A percentile compares a stretch with the other conserved stretches of the same genome.
Evolutionary conservation across 1,284 basidiomycete species (phyloP).

Genomic region (Filobasidium uniguttulatum): DNA sequence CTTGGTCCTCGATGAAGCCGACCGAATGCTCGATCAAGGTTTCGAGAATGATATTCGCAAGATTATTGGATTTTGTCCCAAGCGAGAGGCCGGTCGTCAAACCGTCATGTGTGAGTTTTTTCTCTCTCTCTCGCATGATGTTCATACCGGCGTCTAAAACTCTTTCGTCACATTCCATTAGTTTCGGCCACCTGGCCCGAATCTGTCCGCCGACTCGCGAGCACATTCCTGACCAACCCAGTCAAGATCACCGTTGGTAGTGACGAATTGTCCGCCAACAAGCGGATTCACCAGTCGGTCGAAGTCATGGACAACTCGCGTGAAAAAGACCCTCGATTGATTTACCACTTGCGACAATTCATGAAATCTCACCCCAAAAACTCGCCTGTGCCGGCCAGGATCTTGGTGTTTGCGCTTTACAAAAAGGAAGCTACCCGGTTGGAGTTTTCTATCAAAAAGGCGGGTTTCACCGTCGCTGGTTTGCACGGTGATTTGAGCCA

Average conservation of each 20-base stretch:
- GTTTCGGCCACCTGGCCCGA: conserved; percentile 98
- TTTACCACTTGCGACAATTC: conserved; percentile 51
- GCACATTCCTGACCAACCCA: conserved; percentile 73
- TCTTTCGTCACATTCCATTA: conserved; percentile 26
- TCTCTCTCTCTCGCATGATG: not conserved
- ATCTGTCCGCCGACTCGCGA: conserved; percentile 82
- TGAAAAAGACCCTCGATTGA: conserved; percentile 74
- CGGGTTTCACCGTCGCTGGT: conserved; percentile 73
- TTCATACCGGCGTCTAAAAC: not conserved
- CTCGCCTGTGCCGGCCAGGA: conserved; percentile 45
- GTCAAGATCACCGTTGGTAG: conserved; percentile 87
- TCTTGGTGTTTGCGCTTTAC: conserved; percentile 91
- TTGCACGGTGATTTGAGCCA: conserved; percentile 91
- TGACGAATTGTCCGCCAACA: conserved; percentile 90
- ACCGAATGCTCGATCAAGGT: conserved; percentile 95
- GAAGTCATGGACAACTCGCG: conserved; percentile 81
- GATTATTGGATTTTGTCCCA: conserved; percentile 71
- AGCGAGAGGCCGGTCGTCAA: conserved; percentile 50
- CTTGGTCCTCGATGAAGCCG: conserved; percentile 92
- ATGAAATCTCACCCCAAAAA: conserved; percentile 41
- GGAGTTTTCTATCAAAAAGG: conserved; percentile 60
- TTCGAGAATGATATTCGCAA: conserved; percentile 96
- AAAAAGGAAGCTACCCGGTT: conserved; percentile 93
- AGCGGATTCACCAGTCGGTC: conserved; percentile 60
- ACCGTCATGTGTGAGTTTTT: conserved; percentile 74